These are phyloP conservation scores for Syncephalis fuscata DNA, from an alignment of 371 early-diverging fungal genomes.

Conservation along the genomic window DNA sequence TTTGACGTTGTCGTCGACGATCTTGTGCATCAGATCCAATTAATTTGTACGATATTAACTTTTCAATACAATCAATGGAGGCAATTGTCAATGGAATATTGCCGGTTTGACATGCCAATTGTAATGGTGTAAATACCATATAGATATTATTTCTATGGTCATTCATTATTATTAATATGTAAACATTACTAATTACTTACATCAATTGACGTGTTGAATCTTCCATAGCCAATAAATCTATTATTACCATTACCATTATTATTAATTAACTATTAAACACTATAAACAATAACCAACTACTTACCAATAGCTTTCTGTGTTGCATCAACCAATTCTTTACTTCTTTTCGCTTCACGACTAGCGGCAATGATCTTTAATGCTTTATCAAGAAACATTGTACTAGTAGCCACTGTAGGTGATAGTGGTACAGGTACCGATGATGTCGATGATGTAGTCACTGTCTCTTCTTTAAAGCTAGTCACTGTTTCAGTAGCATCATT, in stretches of 20 bases:
- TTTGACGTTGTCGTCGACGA: too few relatives aligned
- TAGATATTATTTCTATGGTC: too few relatives aligned
- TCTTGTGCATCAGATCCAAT: conserved; percentile 14
- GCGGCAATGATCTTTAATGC: conserved; percentile 42
- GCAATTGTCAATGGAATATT: conserved; percentile 30
- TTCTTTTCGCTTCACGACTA: conserved; percentile 27
- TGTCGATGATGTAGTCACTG: neutral
- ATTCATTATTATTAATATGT: neutral
- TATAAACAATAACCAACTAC: conserved; percentile 2
- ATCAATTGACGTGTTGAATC: neutral
- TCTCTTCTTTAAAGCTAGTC: too few relatives aligned
- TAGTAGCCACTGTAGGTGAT: conserved; percentile 13
- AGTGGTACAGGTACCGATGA: neutral
- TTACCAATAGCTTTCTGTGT: conserved; percentile 22
- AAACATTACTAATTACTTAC: conserved; percentile 4
- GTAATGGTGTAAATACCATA: conserved; percentile 30
- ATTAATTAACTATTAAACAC: neutral
- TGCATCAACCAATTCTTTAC: conserved; percentile 28
- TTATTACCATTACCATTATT: neutral
- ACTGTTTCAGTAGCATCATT: too few relatives aligned
- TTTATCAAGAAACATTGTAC: conserved; percentile 39
- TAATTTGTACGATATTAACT: conserved; percentile 56
- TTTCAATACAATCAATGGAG: conserved; percentile 50
- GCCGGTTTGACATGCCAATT: conserved; percentile 34
- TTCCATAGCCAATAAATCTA: neutral